Evolutionary conservation across 1,284 basidiomycete species (phyloP), one percentile per base, ranked within the genome.

Genomic region (Cerrena zonata): DNA sequence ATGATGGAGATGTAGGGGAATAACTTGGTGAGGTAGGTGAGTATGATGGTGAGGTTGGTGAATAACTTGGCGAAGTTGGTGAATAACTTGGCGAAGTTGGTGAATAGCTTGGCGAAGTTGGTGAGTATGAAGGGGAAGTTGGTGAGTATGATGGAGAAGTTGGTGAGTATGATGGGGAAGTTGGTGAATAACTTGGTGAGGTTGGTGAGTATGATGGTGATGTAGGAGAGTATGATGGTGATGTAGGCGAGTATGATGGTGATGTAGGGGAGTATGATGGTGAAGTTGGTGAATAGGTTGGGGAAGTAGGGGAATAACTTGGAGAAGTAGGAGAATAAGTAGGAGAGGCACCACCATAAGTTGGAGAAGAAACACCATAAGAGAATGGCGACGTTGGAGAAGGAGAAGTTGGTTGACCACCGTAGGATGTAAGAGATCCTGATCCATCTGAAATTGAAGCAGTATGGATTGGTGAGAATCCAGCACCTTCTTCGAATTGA

Each of bases 151-250:
- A 79, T 11, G 89, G 89, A 2, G 87, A 91, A 1, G 89, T 88
- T 0, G 90, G 89, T 54, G 85, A 89, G 73, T 92, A 94, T 0
- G 86, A 86, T 10, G 91, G 90, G 0, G 88, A 90, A 61, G 83
- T 82, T 1, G 87, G 86, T 56, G 84, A 89, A 66, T 91, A 91
- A n/a, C 85, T 78, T 12, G 88, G 89, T 10, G 85, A 89, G 0
- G 91, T 89, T 0, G 91, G 91, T 2, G 88, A 91, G 75, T 91
- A 94, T 13, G 86, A 86, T 0, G 89, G 90, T 1, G 86, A 90
- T 0, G 89, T 89, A 0, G 89, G 89, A 1, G 88, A 90, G 67
- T 91, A 93, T 22, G 83, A 77, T 24, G 91, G 91, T 57, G 89
- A 92, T 2, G 91, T 91, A 0, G 92, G 92, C 2, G 91, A 94